These are phyloP conservation scores for Microthyrium microscopicum DNA, from an alignment of 2,329 filamentous ascomycete species.

Conservation along the genomic window DNA sequence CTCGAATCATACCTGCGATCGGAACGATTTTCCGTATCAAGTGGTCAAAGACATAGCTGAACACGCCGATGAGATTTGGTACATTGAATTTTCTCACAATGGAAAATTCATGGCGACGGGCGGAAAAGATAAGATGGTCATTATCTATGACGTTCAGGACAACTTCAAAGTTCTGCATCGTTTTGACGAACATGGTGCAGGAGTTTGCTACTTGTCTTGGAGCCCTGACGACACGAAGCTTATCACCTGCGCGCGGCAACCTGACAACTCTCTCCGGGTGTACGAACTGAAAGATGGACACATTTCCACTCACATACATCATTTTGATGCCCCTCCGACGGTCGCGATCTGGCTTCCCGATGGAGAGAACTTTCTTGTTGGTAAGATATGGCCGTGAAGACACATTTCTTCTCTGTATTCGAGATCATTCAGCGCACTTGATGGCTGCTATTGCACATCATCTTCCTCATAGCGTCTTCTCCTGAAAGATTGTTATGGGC, in stretches of 20 bases:
- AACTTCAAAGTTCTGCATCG: slow-evolving; percentile 48
- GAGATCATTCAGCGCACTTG: slow-evolving; percentile 10
- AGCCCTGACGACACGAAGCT: slow-evolving; percentile 81
- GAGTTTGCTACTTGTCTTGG: slow-evolving; percentile 72
- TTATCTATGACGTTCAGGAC: slow-evolving; percentile 64
- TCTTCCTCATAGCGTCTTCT: slow-evolving; percentile 16
- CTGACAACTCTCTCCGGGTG: slow-evolving; percentile 50
- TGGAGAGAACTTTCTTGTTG: slow-evolving; percentile 61
- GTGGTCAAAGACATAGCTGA: slow-evolving; percentile 53
- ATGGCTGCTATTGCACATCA: slow-evolving; percentile 11
- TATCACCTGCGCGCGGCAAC: slow-evolving; percentile 59
- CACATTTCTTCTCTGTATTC: slow-evolving; percentile 47
- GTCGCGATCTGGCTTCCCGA: slow-evolving; percentile 80
- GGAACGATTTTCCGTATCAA: slow-evolving; percentile 60
- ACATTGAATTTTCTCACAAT: slow-evolving; percentile 76
- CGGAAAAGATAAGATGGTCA: slow-evolving; percentile 55
- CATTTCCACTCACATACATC: slow-evolving; percentile 42
- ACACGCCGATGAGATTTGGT: slow-evolving; percentile 77
- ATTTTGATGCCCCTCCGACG: slow-evolving; percentile 71
- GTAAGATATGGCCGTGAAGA: too few species aligned
- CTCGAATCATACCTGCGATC: slow-evolving; percentile 71
- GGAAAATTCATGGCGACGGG: slow-evolving; percentile 70
- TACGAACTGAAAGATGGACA: slow-evolving; percentile 42
- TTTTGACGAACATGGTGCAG: slow-evolving; percentile 48
- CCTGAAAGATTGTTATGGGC: too few species aligned